Evolutionary conservation across 495 filamentous ascomycete genomes (phyloP).

Genomic region (Podospora anserina): DNA sequence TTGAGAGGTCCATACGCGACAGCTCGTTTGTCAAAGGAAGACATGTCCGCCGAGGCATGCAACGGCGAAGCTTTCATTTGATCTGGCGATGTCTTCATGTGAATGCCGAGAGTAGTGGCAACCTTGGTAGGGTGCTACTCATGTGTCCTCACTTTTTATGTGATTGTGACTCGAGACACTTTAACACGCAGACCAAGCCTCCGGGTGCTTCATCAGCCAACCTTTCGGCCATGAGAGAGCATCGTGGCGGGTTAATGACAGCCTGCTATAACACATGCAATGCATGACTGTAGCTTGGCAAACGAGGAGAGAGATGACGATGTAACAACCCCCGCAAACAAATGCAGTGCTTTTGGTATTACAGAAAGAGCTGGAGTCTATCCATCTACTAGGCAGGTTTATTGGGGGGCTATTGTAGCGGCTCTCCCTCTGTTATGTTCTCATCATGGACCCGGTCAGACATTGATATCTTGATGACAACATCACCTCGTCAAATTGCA

Average conservation of each 20-base stretch:
- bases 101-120: background rate
- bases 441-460: no score
- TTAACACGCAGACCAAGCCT: background rate
- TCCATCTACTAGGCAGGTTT: background rate
- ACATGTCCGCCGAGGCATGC: slow-evolving; percentile 15
- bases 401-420: background rate
- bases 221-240: background rate
- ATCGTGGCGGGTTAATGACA: background rate
- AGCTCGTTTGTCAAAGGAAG: background rate
- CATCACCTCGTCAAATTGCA: background rate
- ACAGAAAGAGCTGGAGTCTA: background rate
- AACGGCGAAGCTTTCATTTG: slow-evolving; percentile 6
- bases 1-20: background rate
- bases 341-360: background rate
- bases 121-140: background rate
- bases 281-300: background rate
- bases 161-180: background rate
- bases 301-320: background rate
- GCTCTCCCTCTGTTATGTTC: background rate
- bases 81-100: background rate
- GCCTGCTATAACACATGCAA: background rate
- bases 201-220: background rate
- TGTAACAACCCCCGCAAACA: background rate
- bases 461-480: background rate
- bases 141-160: background rate